These are phyloP conservation scores for Fusarium bulbicola DNA, from an alignment of 2,329 filamentous ascomycete species.

Conservation along the genomic window DNA sequence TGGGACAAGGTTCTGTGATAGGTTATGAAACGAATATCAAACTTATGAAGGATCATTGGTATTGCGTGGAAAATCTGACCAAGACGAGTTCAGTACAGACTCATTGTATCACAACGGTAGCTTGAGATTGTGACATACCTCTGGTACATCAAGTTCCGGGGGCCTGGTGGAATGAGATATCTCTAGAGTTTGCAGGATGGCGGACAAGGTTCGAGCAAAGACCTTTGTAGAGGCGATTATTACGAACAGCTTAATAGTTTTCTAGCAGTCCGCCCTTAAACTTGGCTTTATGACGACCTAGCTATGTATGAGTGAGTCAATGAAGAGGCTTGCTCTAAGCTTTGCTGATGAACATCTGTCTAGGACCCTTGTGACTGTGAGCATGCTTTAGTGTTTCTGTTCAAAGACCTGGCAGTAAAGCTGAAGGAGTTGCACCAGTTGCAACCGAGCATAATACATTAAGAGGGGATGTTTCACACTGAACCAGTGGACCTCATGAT, in stretches of 20 bases:
- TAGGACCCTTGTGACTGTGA: background rate
- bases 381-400: background rate
- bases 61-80: background rate
- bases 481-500: background rate
- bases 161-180: background rate
- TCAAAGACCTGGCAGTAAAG: background rate
- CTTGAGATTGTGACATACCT: background rate
- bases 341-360: background rate
- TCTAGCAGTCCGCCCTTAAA: too few relatives aligned
- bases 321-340: background rate
- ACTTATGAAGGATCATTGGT: slow-evolving; percentile 4
- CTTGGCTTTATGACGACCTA: background rate
- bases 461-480: background rate
- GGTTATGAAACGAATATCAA: slow-evolving; percentile 14
- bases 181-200: background rate
- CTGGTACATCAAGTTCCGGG: background rate
- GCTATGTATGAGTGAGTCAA: background rate
- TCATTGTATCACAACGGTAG: background rate
- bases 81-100: background rate
- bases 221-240: background rate
- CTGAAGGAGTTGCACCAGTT: background rate
- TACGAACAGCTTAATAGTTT: background rate
- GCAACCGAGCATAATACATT: too few relatives aligned
- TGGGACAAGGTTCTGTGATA: slow-evolving; percentile 21
- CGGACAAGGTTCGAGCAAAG: background rate